phyloP scores from a whole-genome alignment of 2,329 filamentous ascomycete genomes.

The Diaporthe aspalathi region DNA sequence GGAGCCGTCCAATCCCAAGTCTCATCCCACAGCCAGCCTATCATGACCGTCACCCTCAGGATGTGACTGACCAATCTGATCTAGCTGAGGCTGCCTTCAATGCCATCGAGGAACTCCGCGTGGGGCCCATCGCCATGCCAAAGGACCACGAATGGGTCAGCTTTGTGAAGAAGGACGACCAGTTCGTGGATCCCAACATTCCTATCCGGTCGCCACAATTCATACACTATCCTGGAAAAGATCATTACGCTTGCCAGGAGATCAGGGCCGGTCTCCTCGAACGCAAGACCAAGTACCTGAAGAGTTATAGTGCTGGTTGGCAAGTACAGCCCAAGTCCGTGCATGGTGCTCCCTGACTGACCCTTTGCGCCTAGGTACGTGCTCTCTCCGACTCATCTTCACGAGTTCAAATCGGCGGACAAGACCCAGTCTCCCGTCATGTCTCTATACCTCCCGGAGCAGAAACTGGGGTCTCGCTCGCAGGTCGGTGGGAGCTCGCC shows the following conservation, averaged over 20 bases:
- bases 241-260: slow-evolving; percentile 84
- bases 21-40: no score
- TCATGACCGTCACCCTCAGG: no score
- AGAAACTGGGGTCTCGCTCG: slow-evolving; percentile 94
- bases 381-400: slow-evolving; percentile 93
- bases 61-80: not conserved
- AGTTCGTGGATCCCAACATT: slow-evolving; percentile 87
- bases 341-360: not conserved
- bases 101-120: slow-evolving; percentile 82
- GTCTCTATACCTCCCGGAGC: slow-evolving; percentile 94
- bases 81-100: slow-evolving; percentile 80
- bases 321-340: slow-evolving; percentile 56
- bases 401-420: slow-evolving; percentile 99
- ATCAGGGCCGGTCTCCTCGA: slow-evolving; percentile 92
- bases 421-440: slow-evolving; percentile 92
- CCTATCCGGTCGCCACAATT: slow-evolving; percentile 82
- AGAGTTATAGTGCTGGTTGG: slow-evolving; percentile 97
- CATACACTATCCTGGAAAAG: slow-evolving; percentile 91
- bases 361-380: slow-evolving; percentile 77
- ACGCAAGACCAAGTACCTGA: slow-evolving; percentile 98
- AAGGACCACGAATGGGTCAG: slow-evolving; percentile 91
- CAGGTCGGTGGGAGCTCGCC: slow-evolving; percentile 85
- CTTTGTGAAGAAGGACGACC: slow-evolving; percentile 83
- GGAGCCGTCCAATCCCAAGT: not conserved
- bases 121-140: slow-evolving; percentile 89